Evolutionary conservation across 768 basidiomycete genomes (phyloP), one percentile per base, ranked within the genome.

Genomic region (Xerocomellus chrysenteron): DNA sequence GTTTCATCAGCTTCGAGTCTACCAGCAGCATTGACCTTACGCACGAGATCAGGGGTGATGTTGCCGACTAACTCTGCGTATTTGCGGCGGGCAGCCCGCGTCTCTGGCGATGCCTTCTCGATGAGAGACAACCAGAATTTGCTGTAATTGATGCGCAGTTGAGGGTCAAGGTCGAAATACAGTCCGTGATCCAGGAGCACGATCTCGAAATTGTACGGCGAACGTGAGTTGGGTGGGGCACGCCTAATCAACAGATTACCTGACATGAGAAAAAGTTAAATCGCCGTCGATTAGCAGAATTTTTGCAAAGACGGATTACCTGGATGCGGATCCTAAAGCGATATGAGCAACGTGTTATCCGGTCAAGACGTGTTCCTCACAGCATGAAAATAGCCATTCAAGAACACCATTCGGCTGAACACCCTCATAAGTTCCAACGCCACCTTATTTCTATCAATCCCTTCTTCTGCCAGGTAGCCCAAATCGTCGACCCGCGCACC

Each of bases 171-270:
- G 67, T 97, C 94, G 62, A 98, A 98, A 72, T 98, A 96, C 17
- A 94, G 76, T 5, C 92, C 96, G 62, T 98, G 95, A 67, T 99
- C 97, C 57, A 99, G 77, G 1, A 98, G 80, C 26, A 92, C 94
- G 49, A 98, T 90, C 68, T 99, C 97, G 64, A 98, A 98, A 68
- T 98, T 98, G 74, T 91, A 91, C 0, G 92, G 91, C 10, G 92
- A 93, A 55, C 76, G 80, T 1, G 92, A 89, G 4, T 58, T 61
- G 16, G 66, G 60, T 8, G 81, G 80, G 7, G 88, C 82, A 2
- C 89, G 85, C 53, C 97, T 85, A 45, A 99, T 97, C 30, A 98
- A 78, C 26, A 99, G 77, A 70, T 98, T 98, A 5, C 95, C 95
- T 82, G 65, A 44, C 40, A 9, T 24, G 16, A 41, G 37, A 43